Conservation (phyloP, 2,329 filamentous ascomycete genomes). For the Fusarium clavum region DNA sequence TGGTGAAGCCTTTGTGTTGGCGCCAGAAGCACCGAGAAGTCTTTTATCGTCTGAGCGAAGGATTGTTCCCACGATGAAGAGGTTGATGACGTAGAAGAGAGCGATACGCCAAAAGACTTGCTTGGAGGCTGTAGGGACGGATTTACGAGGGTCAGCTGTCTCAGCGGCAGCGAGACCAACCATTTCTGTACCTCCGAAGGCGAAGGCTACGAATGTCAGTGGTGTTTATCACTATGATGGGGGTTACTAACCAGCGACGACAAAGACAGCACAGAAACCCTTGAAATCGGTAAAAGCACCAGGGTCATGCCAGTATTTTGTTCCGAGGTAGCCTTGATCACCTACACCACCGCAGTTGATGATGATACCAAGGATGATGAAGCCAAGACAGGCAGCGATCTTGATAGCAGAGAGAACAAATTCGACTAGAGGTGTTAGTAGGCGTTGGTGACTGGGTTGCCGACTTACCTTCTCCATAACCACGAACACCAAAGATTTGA, state of each 20-base stretch:
- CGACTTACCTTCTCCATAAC: slow-evolving; percentile 78
- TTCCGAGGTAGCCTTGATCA: slow-evolving; percentile 81
- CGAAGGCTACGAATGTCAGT: slow-evolving; percentile 57
- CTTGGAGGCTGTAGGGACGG: slow-evolving; percentile 86
- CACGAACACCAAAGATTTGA: slow-evolving; percentile 88
- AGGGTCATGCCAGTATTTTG: slow-evolving; percentile 78
- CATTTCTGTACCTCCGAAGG: slow-evolving; percentile 80
- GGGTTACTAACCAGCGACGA: slow-evolving; percentile 65
- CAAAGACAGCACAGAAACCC: slow-evolving; percentile 80
- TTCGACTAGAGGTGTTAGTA: slow-evolving; percentile 62
- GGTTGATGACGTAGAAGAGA: slow-evolving; percentile 87
- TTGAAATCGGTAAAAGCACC: slow-evolving; percentile 88
- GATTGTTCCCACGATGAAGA: slow-evolving; percentile 83
- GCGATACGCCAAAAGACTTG: slow-evolving; percentile 96
- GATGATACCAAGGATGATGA: slow-evolving; percentile 83
- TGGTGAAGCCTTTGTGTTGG: slow-evolving; percentile 81
- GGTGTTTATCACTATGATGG: rapidly evolving
- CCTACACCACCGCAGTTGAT: slow-evolving; percentile 85
- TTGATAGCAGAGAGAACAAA: slow-evolving; percentile 90
- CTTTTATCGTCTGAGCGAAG: slow-evolving; percentile 76
- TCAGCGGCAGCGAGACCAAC: slow-evolving; percentile 83
- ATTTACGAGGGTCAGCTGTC: slow-evolving; percentile 80
- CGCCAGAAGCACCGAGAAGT: slow-evolving; percentile 68
- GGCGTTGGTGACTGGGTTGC: rapidly evolving
- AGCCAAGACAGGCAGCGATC: slow-evolving; percentile 46